phyloP scores from a whole-genome alignment of 805 yeast species.

The Debaryomyces hansenii region DNA sequence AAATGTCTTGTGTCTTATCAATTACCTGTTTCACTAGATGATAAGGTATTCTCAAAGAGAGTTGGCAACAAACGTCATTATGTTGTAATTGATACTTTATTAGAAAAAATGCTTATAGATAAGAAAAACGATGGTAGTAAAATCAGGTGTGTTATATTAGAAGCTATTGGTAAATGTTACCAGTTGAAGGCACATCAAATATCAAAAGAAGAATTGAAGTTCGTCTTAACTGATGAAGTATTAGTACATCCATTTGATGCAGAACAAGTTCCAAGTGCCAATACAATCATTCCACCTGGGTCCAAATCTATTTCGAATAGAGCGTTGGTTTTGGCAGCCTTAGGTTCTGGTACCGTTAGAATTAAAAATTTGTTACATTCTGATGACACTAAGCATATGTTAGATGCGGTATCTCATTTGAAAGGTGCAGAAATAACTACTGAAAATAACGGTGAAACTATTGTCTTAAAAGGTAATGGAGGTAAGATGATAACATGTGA shows the following conservation, averaged over 20 bases:
- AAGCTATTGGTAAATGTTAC: slow-evolving; percentile 83
- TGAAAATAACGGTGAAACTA: slow-evolving; percentile 89
- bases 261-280: slow-evolving; percentile 35
- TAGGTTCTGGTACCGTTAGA: slow-evolving; percentile 81
- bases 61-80: slow-evolving; percentile 61
- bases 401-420: slow-evolving; percentile 76
- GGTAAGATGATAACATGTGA: slow-evolving; percentile 67
- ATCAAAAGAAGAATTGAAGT: slow-evolving; percentile 73
- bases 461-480: slow-evolving; percentile 81
- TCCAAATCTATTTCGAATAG: slow-evolving; percentile 96
- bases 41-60: slow-evolving; percentile 61
- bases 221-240: slow-evolving; percentile 81
- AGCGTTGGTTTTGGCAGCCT: slow-evolving; percentile 88
- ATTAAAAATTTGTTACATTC: slow-evolving; percentile 88
- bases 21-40: slow-evolving; percentile 77
- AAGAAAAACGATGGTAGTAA: slow-evolving; percentile 93
- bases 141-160: slow-evolving; percentile 82
- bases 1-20: slow-evolving; percentile 85
- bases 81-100: slow-evolving; percentile 73
- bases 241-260: slow-evolving; percentile 58
- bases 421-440: slow-evolving; percentile 79
- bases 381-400: slow-evolving; percentile 95
- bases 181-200: slow-evolving; percentile 87
- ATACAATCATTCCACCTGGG: slow-evolving; percentile 82
- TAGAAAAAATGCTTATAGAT: slow-evolving; percentile 90